Conservation (phyloP, 2,329 filamentous ascomycete species). For the Epichloe gansuensis region DNA sequence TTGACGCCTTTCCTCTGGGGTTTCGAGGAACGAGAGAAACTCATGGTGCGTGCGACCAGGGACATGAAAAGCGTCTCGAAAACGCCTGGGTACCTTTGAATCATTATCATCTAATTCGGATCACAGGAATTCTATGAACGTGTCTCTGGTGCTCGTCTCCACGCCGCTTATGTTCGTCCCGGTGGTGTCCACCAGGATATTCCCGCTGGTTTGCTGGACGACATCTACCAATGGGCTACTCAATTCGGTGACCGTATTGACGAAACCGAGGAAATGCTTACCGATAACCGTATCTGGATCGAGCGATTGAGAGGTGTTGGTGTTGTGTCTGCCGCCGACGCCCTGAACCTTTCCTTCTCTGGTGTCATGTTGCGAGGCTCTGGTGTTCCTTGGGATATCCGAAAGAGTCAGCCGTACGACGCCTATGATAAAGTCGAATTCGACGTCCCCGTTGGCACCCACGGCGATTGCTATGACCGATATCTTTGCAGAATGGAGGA, state of each 20-base stretch:
- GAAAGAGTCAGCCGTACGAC: constrained; percentile 94
- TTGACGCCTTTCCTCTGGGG: constrained; percentile 98
- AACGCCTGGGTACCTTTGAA: not conserved
- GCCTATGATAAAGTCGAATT: constrained; percentile 98
- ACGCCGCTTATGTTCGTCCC: constrained; percentile 92
- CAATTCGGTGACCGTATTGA: constrained; percentile 98
- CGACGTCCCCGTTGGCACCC: constrained; percentile 89
- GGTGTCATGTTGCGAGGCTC: constrained; percentile 97
- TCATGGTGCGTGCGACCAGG: constrained; percentile 60
- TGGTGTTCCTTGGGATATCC: constrained; percentile 89
- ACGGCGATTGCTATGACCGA: constrained; percentile 98
- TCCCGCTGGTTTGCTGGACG: constrained; percentile 83
- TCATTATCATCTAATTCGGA: not conserved
- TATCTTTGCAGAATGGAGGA: constrained; percentile 99
- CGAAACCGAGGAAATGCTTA: constrained; percentile 96
- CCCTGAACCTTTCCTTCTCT: constrained; percentile 92
- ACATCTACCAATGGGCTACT: constrained; percentile 99
- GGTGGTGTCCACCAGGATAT: constrained; percentile 95
- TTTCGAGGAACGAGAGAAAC: constrained; percentile 98
- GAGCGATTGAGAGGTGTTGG: constrained; percentile 82
- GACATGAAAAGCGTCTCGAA: not conserved
- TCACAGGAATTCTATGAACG: constrained; percentile 98
- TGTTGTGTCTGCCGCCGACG: constrained; percentile 81
- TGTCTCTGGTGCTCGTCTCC: constrained; percentile 92
- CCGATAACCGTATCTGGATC: constrained; percentile 99